Base-by-base conservation (phyloP, 495 filamentous ascomycete genomes). In the Aspergillus egyptiacus region DNA sequence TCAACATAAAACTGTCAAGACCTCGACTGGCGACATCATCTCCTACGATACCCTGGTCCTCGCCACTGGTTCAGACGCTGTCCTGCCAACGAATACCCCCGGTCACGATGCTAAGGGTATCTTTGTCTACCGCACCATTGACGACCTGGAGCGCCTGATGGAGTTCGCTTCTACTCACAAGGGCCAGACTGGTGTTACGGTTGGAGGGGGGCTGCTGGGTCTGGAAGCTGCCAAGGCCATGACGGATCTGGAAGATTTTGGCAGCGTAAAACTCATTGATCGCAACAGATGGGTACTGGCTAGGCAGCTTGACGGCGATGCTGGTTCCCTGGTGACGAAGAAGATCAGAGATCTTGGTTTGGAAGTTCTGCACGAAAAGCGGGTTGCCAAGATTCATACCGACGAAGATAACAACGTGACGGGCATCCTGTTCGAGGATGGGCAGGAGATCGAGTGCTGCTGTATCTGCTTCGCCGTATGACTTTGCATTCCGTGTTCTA, bases 171-270 rank as follows among this genome's bases (percentile, higher is more conserved):
- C 66, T 2, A 64, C 69, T 10, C 77, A 81, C 37, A 86, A 81
- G 51, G 89, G 87, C 20, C 75, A 79, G 14, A 78, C 75, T 3
- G 91, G 86, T 1, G 82, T 81, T 2, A 88, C 93, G 1, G 89
- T 97, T 10, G 91, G 91, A n/a, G 91, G 91, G 27, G 91, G 91
- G 1, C 59, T 97, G 22, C 71, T 97, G 0, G 91, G 91, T 0
- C 77, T 97, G 0, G 91, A 97, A 73, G 91, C 91, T 20, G 91
- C 91, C 27, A 95, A 96, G 57, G 91, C 91, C 0, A 87, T 97
- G 87, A 86, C 91, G 68, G 91, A 96, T 61, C 68, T 97, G 13
- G 71, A 86, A 56, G 80, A 82, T 28, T 96, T 87, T 62, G 76
- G 74, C 0, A 80, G 80, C 33, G 89, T 97, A 36, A 87, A 83